Base-by-base conservation (phyloP, 2,329 filamentous ascomycete genomes). In the Neopestalotiopsis sp. region DNA sequence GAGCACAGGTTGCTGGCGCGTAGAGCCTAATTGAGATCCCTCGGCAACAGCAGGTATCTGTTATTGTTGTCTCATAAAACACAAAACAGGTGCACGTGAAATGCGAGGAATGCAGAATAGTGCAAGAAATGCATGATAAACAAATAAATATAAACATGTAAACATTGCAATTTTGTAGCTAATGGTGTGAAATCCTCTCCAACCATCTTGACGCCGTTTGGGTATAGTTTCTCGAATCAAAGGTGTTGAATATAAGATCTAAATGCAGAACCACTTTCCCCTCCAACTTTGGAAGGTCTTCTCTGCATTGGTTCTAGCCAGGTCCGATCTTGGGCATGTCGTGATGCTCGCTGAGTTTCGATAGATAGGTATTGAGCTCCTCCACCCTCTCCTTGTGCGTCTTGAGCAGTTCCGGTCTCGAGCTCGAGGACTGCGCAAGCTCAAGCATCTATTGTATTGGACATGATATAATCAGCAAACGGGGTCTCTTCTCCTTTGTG, bases 381-480 rank as follows among this genome's bases (percentile, higher is more conserved):
- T 98, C 95, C 58, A 99, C 95, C 12, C 94, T 90, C 84, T 99
- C 93, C 80, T 98, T 98, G 81, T 99, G 96, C 38, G 95, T 97
- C 85, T 98, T 98, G 73, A 95, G 89, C 17, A 97, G 91, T 78
- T 98, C 95, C 14, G 92, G 90, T 62, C 85, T 81, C 7, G 84
- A 79, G 6, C 82, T 81, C 2, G 85, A 84, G 3, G 84, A 82
- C 77, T 92, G 91, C 59, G 97, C 84, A 71, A 94, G 86, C 76
- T 97, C 92, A 74, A 96, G 90, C 75, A 98, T 84, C 94, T 96
- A 28, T 28, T 28, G n/a, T 57, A n/a, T 2, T 14, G 24, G 9
- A 34, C 1, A 30, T 32, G 10, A 28, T 2, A 56, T n/a, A 30
- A 24, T 59, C 2, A 59, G 30, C 3, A 30, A 32, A 4, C 4